Conservation (phyloP, 306 rosid species). For the Quercus variabilis region DNA sequence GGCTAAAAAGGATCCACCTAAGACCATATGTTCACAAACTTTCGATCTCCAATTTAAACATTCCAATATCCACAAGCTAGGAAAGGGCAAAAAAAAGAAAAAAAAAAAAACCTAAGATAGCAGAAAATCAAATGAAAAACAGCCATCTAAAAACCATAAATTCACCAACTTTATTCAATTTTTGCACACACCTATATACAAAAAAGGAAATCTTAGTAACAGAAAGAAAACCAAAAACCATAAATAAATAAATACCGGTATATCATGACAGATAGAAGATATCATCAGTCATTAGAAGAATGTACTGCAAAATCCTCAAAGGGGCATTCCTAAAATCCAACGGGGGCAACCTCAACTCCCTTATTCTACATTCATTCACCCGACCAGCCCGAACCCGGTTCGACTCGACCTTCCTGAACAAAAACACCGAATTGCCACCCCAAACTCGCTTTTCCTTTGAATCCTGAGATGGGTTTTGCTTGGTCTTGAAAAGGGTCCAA, state of each 20-base stretch:
- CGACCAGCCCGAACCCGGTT: slow-evolving; percentile 45
- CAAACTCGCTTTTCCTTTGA: neutral
- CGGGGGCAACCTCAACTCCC: slow-evolving; percentile 58
- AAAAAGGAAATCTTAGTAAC: neutral
- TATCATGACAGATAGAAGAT: slow-evolving; percentile 36
- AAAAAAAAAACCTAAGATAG: neutral
- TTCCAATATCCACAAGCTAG: neutral
- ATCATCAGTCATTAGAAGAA: slow-evolving; percentile 68
- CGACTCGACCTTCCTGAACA: slow-evolving; percentile 52
- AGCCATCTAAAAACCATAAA: neutral
- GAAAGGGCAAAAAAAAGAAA: too few relatives aligned
- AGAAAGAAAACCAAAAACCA: neutral
- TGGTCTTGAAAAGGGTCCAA: slow-evolving; percentile 57
- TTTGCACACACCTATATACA: neutral
- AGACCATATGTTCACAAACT: neutral
- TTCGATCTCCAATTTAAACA: neutral
- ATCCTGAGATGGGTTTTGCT: slow-evolving; percentile 30
- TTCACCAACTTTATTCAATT: neutral
- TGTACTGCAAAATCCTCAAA: slow-evolving; percentile 69
- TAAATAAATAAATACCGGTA: slow-evolving; percentile 19
- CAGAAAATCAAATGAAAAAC: neutral
- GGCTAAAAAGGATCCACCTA: neutral
- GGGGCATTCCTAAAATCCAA: slow-evolving; percentile 71
- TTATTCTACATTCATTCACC: slow-evolving; percentile 36
- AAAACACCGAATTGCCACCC: slow-evolving; percentile 36